phyloP scores from a whole-genome alignment of 169 alveolate genomes.

The Ichthyophthirius multifiliis region DNA sequence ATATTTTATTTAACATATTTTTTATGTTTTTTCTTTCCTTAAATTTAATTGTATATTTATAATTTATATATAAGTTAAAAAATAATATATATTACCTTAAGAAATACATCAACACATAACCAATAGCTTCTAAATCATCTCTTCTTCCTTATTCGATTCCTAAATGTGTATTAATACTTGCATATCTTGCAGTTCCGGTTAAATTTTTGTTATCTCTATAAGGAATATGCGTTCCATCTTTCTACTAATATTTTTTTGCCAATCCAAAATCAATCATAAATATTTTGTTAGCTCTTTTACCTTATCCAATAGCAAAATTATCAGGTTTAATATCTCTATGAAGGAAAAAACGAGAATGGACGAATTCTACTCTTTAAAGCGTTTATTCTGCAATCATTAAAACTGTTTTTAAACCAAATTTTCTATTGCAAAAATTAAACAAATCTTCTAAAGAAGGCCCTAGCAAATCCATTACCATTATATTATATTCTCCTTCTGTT shows the following conservation, averaged over 20 bases:
- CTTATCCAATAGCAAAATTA: slow-evolving; percentile 72
- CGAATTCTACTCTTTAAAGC: slow-evolving; percentile 69
- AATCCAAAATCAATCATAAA: slow-evolving; percentile 84
- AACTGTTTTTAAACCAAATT: slow-evolving; percentile 55
- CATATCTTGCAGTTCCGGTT: slow-evolving; percentile 99
- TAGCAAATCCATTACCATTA: slow-evolving; percentile 77
- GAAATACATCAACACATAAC: slow-evolving; percentile 82
- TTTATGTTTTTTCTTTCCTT: too few species aligned
- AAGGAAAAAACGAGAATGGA: slow-evolving; percentile 69
- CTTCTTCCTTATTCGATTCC: slow-evolving; percentile 96
- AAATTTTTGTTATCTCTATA: slow-evolving; percentile 96
- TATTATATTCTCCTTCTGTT: slow-evolving; percentile 66
- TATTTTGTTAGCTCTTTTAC: slow-evolving; percentile 57
- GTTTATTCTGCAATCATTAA: slow-evolving; percentile 64
- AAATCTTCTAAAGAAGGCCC: slow-evolving; percentile 77
- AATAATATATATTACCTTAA: too few species aligned
- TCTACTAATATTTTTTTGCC: slow-evolving; percentile 49
- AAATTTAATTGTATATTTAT: too few species aligned
- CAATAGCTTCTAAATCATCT: slow-evolving; percentile 91
- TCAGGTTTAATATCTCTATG: slow-evolving; percentile 88
- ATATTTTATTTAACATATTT: too few species aligned
- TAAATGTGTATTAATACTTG: slow-evolving; percentile 97
- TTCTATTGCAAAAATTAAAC: slow-evolving; percentile 53
- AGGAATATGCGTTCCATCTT: slow-evolving; percentile 90
- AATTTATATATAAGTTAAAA: too few species aligned